Conservation (phyloP, 768 basidiomycete genomes). For the Tulasnella sp. region DNA sequence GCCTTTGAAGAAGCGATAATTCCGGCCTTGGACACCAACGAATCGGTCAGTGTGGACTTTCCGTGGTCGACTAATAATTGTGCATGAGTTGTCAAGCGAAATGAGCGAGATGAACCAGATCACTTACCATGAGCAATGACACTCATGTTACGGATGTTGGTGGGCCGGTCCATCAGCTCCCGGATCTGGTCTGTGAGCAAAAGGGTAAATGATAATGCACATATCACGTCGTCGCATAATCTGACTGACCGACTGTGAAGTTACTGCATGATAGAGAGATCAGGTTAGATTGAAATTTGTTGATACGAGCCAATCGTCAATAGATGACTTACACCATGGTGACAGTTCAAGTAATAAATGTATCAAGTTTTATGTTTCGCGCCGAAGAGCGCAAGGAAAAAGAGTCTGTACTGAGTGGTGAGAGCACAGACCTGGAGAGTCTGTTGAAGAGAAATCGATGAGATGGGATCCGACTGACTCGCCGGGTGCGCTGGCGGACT, state of each 20-base stretch:
- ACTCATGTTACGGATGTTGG: slow-evolving; percentile 92
- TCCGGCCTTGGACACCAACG: slow-evolving; percentile 97
- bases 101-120: slow-evolving; percentile 17
- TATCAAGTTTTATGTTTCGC: slow-evolving; percentile 10
- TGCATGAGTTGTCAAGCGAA: neutral
- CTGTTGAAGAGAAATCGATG: neutral
- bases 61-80: slow-evolving; percentile 85
- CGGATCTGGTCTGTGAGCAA: slow-evolving; percentile 63
- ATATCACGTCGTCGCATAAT: neutral
- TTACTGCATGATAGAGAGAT: slow-evolving; percentile 43
- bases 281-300: neutral
- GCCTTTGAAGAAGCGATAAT: slow-evolving; percentile 93
- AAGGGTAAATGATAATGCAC: neutral
- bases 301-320: slow-evolving; percentile 6
- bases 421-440: no score
- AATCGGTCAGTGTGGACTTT: slow-evolving; percentile 98
- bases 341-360: slow-evolving; percentile 19
- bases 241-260: slow-evolving; percentile 69
- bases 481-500: neutral
- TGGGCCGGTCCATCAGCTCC: slow-evolving; percentile 74
- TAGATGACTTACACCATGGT: slow-evolving; percentile 64
- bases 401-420: no score
- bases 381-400: slow-evolving; percentile 4
- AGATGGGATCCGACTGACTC: slow-evolving; percentile 3
- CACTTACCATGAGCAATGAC: slow-evolving; percentile 77